Base-by-base conservation (phyloP, 495 filamentous ascomycete species). In the Trichocladium antarcticum region DNA sequence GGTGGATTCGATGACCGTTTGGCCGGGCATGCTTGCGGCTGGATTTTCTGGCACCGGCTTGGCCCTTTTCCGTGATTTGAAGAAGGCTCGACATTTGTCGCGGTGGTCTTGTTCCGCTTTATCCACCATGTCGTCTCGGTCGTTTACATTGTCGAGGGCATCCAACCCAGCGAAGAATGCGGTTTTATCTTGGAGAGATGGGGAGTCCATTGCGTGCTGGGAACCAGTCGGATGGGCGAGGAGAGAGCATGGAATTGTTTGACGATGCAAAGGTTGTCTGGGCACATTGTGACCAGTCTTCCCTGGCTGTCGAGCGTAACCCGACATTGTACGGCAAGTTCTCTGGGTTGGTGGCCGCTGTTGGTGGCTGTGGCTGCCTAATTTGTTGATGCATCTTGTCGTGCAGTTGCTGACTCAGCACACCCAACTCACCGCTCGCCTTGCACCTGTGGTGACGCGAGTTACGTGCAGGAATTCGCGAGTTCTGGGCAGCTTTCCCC, bases 141-240 rank as follows among this genome's bases (percentile, higher is more conserved):
- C 54, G 35, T 40, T 42, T 12, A 49, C 16, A 21, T 38, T n/a
- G 36, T 56, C 52, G 4, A 65, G 53, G 1, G 54, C 53, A 31
- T 63, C 56, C n/a, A 65, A 32, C 14, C 40, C 37, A 7, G 54
- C 42, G 20, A 65, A 65, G 37, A 64, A 64, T 8, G 57, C 50
- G 14, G 47, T 16, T 37, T 66, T 66, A 29, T 62, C 61, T 8
- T 44, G 17, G 10, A 62, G 38, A 9, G 57, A 38, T 12, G 31
- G 49, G 10, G 45, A 47, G 14, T 32, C 41, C 60, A 63, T 61
- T 6, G 46, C 19, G 22, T 32, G 34, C 35, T 37, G n/a, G n/a
- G n/a, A 38, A 1, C 24, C 24, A 27, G 24, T 27, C 24, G 3
- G 24, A 27, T 4, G 24, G 24, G 3, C 24, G 24, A 8, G 8